Evolutionary conservation across 1,284 basidiomycete species (phyloP).

Genomic region (Amylostereum chailletii): DNA sequence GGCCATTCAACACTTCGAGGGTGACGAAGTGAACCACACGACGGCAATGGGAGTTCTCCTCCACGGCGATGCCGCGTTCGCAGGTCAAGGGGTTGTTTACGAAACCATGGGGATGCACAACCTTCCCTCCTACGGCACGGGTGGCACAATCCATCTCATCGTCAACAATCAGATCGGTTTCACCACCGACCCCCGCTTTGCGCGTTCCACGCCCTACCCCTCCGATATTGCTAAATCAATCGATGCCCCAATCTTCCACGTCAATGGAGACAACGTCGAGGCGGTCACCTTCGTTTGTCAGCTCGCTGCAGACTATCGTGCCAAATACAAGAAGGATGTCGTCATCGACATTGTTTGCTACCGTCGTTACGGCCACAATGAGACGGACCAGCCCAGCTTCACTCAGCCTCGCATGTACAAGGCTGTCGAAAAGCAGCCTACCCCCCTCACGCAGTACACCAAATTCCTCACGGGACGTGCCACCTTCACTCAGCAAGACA

Average conservation of each 20-base stretch:
- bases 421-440: conserved; percentile 92
- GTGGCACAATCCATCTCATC: conserved; percentile 96
- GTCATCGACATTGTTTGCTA: conserved; percentile 99
- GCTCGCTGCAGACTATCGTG: conserved; percentile 96
- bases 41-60: conserved; percentile 92
- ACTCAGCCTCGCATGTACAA: conserved; percentile 99
- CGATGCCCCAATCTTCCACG: conserved; percentile 99
- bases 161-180: conserved; percentile 99
- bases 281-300: conserved; percentile 98
- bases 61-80: conserved; percentile 98
- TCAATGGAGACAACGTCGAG: conserved; percentile 98
- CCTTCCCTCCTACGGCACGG: conserved; percentile 92
- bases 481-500: conserved; percentile 93
- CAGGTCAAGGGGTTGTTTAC: conserved; percentile 97
- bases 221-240: conserved; percentile 99
- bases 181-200: conserved; percentile 96
- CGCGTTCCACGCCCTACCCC: conserved; percentile 97
- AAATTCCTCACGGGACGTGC: conserved; percentile 88
- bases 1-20: conserved; percentile 92
- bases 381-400: conserved; percentile 98
- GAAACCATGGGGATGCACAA: conserved; percentile 99
- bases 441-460: conserved; percentile 87
- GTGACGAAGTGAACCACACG: conserved; percentile 69
- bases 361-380: conserved; percentile 97
- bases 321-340: conserved; percentile 98